Conservation (phyloP, 345 rosid genomes). For the Murraya koenigii region DNA sequence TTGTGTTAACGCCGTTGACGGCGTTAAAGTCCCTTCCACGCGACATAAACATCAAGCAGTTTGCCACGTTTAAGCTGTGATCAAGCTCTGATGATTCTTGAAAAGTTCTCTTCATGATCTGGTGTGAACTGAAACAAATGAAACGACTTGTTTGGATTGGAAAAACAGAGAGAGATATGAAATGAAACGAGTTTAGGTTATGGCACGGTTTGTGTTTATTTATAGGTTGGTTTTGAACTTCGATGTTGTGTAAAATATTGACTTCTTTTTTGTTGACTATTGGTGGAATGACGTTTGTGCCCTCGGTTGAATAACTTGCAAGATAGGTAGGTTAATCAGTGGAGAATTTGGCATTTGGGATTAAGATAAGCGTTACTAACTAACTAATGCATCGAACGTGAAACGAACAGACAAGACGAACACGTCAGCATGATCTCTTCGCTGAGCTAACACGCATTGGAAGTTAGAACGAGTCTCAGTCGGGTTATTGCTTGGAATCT, state of each 20-base stretch:
- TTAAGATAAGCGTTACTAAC: background rate
- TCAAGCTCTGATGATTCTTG: conserved; percentile 26
- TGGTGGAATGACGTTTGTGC: conserved; percentile 29
- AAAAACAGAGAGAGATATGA: background rate
- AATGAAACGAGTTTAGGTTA: too few relatives aligned
- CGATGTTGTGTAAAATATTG: too few relatives aligned
- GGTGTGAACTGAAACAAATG: background rate
- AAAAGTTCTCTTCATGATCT: conserved; percentile 48
- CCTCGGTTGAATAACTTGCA: conserved; percentile 12
- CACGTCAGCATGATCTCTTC: conserved; percentile 31
- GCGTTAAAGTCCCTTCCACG: conserved; percentile 26
- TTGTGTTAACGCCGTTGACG: background rate
- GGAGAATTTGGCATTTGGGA: background rate
- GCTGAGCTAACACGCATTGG: conserved; percentile 19
- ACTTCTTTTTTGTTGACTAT: conserved; percentile 12
- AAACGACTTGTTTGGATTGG: background rate
- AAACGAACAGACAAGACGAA: background rate
- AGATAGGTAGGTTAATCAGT: background rate
- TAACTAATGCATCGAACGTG: too few relatives aligned
- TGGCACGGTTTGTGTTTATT: conserved; percentile 1
- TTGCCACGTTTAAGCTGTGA: conserved; percentile 38
- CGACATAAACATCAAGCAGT: conserved; percentile 54
- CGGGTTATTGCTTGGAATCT: conserved; percentile 6
- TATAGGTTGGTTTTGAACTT: conserved; percentile 23
- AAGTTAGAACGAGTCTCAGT: conserved; percentile 11